These are phyloP conservation scores for Kitagawia praeruptora DNA, from an alignment of 129 eudicot genomes.

Conservation along the genomic window DNA sequence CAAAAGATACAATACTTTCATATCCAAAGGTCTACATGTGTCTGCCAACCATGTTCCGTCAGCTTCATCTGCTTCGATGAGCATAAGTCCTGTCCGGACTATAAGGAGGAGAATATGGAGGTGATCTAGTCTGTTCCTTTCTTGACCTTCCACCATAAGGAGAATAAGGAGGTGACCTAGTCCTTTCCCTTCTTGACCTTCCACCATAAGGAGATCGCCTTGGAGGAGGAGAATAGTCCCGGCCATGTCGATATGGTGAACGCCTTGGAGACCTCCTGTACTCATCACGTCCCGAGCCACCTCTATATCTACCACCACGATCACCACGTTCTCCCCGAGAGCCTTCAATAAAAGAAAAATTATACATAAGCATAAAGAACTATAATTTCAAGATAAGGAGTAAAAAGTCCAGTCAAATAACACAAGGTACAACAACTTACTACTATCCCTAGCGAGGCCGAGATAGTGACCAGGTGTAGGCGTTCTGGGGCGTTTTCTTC, in stretches of 20 bases:
- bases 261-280: slow-evolving; percentile 80
- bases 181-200: slow-evolving; percentile 83
- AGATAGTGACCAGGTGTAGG: slow-evolving; percentile 99
- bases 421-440: slow-evolving; percentile 25
- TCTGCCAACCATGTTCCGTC: background rate
- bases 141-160: slow-evolving; percentile 82
- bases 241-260: slow-evolving; percentile 58
- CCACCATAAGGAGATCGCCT: slow-evolving; percentile 70
- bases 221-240: slow-evolving; percentile 61
- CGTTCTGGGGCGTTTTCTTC: slow-evolving; percentile 96
- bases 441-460: slow-evolving; percentile 66
- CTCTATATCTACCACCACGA: slow-evolving; percentile 58
- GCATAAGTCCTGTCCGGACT: slow-evolving; percentile 63
- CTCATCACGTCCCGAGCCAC: slow-evolving; percentile 79
- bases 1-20: background rate
- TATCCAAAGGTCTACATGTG: background rate
- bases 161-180: slow-evolving; percentile 63
- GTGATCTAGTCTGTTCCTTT: slow-evolving; percentile 69
- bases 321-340: slow-evolving; percentile 40
- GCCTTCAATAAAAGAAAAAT: slow-evolving; percentile 32
- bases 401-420: background rate
- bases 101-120: slow-evolving; percentile 64
- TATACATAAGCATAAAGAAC: background rate
- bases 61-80: slow-evolving; percentile 51
- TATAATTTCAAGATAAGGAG: background rate